These are phyloP conservation scores for Hamamelis virginiana DNA, from an alignment of 164 flowering plant genomes.

Conservation along the genomic window DNA sequence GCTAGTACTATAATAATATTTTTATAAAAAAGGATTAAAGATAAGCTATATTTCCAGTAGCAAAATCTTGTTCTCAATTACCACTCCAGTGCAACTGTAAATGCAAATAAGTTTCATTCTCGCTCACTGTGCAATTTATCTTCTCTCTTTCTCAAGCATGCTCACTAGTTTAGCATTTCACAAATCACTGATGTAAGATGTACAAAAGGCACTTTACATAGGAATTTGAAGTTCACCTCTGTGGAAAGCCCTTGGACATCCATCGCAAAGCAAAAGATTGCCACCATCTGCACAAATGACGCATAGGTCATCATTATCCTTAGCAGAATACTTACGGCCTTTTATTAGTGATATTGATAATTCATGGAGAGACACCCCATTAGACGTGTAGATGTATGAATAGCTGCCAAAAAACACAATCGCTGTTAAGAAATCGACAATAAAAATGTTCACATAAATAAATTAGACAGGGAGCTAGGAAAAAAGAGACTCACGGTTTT, in stretches of 20 bases:
- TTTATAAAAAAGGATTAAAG: too few relatives aligned
- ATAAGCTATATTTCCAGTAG: too few relatives aligned
- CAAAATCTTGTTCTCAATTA: too few relatives aligned
- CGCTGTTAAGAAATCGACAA: slow-evolving; percentile 2
- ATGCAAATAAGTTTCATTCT: too few relatives aligned
- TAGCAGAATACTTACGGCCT: slow-evolving; percentile 49
- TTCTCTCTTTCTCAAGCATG: too few relatives aligned
- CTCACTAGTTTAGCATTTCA: too few relatives aligned
- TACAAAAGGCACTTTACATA: not conserved
- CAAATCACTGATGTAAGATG: too few relatives aligned
- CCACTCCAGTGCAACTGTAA: too few relatives aligned
- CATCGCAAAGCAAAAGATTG: slow-evolving; percentile 81
- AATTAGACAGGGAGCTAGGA: not conserved
- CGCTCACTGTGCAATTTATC: too few relatives aligned
- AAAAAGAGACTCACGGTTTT: slow-evolving; percentile 77
- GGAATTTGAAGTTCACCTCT: slow-evolving; percentile 30
- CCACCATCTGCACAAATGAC: slow-evolving; percentile 78
- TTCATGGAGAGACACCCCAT: slow-evolving; percentile 94
- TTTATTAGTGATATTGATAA: slow-evolving; percentile 60
- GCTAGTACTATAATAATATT: too few relatives aligned
- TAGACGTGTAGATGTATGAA: slow-evolving; percentile 82
- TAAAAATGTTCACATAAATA: not conserved
- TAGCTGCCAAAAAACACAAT: slow-evolving; percentile 50
- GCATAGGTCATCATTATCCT: slow-evolving; percentile 83
- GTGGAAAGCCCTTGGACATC: slow-evolving; percentile 89